Evolutionary conservation across 176 grass and related monocot species (phyloP), one percentile per base, ranked within the genome.

Genomic region (Oropetium thomaeum): DNA sequence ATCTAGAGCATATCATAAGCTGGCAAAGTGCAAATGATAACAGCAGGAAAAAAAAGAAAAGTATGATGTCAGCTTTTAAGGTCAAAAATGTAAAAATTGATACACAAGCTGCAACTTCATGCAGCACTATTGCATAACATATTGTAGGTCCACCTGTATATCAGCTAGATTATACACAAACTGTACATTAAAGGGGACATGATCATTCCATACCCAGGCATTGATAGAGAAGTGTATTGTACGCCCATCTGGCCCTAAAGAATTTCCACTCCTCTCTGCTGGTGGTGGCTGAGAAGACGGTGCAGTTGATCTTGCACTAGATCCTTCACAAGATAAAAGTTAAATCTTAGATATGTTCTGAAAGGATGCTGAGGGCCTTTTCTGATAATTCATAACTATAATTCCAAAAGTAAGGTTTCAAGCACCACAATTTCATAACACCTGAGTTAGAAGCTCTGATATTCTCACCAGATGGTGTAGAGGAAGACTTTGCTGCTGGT

Each of bases 191-290:
- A 75, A 33, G 25, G 15, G 79, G 17, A 10, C 58, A 54, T 63
- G 48, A 39, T 14, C 75, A 80, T 66, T 28, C 17, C 77, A 69
- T 94, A 98, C 95, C 91, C 95, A 98, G 77, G 95, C 95, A 86
- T 92, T 89, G 51, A 93, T 76, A 92, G 91, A 77, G 82, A 95
- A 94, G 65, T 88, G 82, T 79, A 98, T 87, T 70, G 91, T 84
- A 35, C 80, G 76, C 66, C 81, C 67, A 74, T 98, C 86, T 34
- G 92, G 64, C 71, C 72, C 39, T 79, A 92, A 76, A 40, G 90
- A 84, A 79, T 79, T 86, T 82, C 79, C 89, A 77, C 65, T 84
- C 77, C 83, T 88, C 14, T 84, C 80, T 62, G 69, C 19, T 78
- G 45, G 70, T 59, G 72, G 39, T 53, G 80, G 62, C 37, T 83